Conservation (phyloP, 208 protist species). For the Acanthamoeba royreba region DNA sequence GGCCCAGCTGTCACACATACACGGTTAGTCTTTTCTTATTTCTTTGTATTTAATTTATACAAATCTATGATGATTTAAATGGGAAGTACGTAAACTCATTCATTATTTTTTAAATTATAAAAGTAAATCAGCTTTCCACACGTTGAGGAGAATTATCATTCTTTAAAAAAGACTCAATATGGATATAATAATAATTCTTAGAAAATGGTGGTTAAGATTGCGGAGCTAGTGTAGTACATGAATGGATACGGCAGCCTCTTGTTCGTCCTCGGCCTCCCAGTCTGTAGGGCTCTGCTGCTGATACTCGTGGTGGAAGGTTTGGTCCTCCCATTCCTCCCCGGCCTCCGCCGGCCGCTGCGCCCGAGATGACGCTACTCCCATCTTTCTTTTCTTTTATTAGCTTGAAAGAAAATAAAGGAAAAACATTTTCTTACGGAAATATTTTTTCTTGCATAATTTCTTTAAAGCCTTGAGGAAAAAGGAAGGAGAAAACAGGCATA, state of each 20-base stretch:
- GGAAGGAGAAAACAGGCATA: no score
- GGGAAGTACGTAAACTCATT: no score
- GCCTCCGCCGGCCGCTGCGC: background rate
- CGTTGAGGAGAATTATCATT: background rate
- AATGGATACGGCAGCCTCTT: background rate
- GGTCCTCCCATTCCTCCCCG: background rate
- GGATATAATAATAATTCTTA: background rate
- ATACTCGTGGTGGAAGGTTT: background rate
- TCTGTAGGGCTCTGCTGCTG: background rate
- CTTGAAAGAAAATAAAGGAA: no score
- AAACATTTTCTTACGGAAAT: no score
- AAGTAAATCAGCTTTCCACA: background rate
- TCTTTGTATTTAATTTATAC: no score
- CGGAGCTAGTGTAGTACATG: background rate
- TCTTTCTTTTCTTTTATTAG: background rate
- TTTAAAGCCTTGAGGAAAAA: no score
- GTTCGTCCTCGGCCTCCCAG: background rate
- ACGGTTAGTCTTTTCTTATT: no score
- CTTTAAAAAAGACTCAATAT: background rate
- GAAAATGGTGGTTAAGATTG: background rate
- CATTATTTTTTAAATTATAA: no score
- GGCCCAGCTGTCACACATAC: background rate
- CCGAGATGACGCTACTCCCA: background rate
- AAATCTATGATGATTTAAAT: no score
- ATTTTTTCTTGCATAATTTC: no score